phyloP scores from a whole-genome alignment of 495 filamentous ascomycete species.

The Letharia lupina region DNA sequence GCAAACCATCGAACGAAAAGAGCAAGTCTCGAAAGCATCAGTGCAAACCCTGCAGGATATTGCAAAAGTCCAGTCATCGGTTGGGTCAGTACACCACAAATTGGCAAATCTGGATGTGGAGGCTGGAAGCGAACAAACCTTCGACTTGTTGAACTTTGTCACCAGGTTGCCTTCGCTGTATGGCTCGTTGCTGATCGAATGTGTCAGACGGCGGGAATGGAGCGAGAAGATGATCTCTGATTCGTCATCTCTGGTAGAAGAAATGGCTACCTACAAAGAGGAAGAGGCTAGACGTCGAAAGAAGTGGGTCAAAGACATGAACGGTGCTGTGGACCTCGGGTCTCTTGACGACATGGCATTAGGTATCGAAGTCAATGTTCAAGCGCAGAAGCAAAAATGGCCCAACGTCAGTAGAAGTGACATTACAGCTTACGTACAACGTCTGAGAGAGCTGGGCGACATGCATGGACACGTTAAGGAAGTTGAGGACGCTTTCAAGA shows the following conservation, averaged over 20 bases:
- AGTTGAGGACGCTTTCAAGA: constrained; percentile 55
- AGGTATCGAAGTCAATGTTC: constrained; percentile 76
- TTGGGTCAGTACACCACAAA: constrained; percentile 59
- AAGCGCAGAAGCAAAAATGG: constrained; percentile 72
- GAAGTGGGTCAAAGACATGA: constrained; percentile 82
- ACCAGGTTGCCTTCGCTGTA: constrained; percentile 80
- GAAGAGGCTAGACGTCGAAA: constrained; percentile 82
- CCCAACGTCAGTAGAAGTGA: constrained; percentile 54
- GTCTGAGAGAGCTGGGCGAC: constrained; percentile 37
- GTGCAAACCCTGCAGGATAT: constrained; percentile 70
- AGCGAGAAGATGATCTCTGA: constrained; percentile 78
- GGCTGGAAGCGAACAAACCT: constrained; percentile 57
- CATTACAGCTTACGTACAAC: constrained; percentile 46
- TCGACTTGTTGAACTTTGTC: constrained; percentile 66
- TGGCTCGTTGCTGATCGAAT: constrained; percentile 78
- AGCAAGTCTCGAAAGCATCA: constrained; percentile 48
- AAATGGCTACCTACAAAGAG: constrained; percentile 81
- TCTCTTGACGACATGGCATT: constrained; percentile 57
- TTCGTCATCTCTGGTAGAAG: constrained; percentile 76
- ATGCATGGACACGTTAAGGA: constrained; percentile 45
- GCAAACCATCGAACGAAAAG: constrained; percentile 56
- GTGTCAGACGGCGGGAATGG: constrained; percentile 82
- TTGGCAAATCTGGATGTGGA: constrained; percentile 63
- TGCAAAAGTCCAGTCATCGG: constrained; percentile 63
- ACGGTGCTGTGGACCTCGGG: constrained; percentile 43